These are phyloP conservation scores for Penicillium verrucosum DNA, from an alignment of 2,329 filamentous ascomycete species.

Conservation along the genomic window DNA sequence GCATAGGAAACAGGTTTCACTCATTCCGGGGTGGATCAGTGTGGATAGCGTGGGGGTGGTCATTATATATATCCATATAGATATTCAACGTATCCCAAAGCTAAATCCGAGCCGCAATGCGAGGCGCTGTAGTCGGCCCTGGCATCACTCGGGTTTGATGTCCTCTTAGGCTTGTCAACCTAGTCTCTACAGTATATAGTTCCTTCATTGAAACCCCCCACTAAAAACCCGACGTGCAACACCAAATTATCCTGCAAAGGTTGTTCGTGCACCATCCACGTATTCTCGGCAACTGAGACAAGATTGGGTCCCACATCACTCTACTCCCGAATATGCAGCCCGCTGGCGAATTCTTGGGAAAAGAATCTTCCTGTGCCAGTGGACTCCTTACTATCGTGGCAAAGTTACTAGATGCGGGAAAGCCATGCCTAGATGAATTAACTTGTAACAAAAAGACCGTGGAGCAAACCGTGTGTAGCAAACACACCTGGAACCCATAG, in stretches of 20 bases:
- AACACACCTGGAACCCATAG: too few relatives aligned
- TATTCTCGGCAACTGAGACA: too few relatives aligned
- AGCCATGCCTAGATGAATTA: neutral
- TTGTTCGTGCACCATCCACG: too few relatives aligned
- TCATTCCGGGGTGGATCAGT: constrained; percentile 17
- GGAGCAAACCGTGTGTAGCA: too few relatives aligned
- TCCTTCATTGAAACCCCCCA: neutral
- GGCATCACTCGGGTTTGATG: neutral
- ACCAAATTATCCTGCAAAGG: neutral
- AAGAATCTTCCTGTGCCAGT: neutral
- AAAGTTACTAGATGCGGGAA: neutral
- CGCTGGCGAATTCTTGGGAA: neutral
- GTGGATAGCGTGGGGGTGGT: constrained; percentile 44
- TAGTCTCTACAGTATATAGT: neutral
- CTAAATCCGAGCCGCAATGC: neutral
- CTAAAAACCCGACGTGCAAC: neutral
- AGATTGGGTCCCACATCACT: too few relatives aligned
- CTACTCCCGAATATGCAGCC: neutral
- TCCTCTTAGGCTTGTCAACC: neutral
- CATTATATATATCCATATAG: neutral
- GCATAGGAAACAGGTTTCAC: neutral
- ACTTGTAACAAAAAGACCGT: constrained; percentile 12
- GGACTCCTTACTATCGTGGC: neutral
- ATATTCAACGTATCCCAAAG: neutral
- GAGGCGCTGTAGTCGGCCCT: neutral